phyloP scores from a whole-genome alignment of 2,329 filamentous ascomycete species.

The Chrysosporium queenslandicum region DNA sequence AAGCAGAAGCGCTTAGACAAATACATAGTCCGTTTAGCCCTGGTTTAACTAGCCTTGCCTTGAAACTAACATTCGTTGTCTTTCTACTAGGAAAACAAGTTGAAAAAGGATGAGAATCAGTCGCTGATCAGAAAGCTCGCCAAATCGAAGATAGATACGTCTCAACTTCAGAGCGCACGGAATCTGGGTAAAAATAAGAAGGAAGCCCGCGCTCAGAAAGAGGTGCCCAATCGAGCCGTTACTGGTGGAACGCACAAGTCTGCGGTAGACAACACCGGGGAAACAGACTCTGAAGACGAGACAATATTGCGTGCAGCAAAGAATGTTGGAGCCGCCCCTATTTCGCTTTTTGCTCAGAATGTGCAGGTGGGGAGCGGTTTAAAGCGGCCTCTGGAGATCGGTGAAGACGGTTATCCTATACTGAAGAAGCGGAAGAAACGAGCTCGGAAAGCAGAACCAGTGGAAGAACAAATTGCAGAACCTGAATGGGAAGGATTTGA shows the following conservation, averaged over 20 bases:
- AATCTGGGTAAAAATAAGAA: slow-evolving; percentile 60
- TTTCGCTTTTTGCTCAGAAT: background rate
- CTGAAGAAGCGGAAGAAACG: slow-evolving; percentile 66
- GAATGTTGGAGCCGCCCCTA: background rate
- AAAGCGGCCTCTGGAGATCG: slow-evolving; percentile 74
- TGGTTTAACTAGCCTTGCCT: background rate
- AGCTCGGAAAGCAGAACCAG: slow-evolving; percentile 22
- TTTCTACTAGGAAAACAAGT: slow-evolving; percentile 60
- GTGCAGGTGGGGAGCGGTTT: slow-evolving; percentile 57
- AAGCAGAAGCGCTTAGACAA: slow-evolving; percentile 60
- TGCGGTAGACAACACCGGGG: background rate
- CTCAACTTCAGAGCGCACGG: slow-evolving; percentile 65
- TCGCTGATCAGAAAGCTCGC: slow-evolving; percentile 76
- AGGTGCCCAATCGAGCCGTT: slow-evolving; percentile 14
- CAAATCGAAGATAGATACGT: slow-evolving; percentile 69
- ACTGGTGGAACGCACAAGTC: background rate
- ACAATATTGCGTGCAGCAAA: slow-evolving; percentile 39
- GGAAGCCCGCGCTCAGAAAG: slow-evolving; percentile 25
- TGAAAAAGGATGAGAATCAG: slow-evolving; percentile 86
- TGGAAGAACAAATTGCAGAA: slow-evolving; percentile 32
- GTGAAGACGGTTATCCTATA: slow-evolving; percentile 67
- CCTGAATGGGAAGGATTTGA: slow-evolving; percentile 40
- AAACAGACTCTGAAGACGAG: slow-evolving; percentile 38
- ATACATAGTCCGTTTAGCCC: slow-evolving; percentile 47
- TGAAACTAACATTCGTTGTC: slow-evolving; percentile 10